Percentiles rank a stretch among this genome's conserved stretches.
These are phyloP conservation scores for Kwoniella dendrophila DNA, from an alignment of 768 basidiomycete species.

Conservation along the genomic window DNA sequence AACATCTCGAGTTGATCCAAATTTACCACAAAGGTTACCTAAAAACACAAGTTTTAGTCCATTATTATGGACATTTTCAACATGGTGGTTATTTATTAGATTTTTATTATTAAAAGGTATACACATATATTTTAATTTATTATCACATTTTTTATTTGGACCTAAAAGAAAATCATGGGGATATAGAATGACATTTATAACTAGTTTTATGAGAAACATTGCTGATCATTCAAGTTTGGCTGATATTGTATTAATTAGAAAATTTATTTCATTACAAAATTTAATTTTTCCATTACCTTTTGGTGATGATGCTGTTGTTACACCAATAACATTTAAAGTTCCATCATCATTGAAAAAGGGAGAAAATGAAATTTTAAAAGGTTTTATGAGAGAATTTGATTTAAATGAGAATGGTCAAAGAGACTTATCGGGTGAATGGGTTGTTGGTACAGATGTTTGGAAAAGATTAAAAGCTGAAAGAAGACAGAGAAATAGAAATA, in stretches of 20 bases:
- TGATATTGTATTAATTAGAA: constrained; percentile 70
- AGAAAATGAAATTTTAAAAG: constrained; percentile 55
- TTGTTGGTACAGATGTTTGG: constrained; percentile 92
- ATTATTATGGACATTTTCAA: constrained; percentile 43
- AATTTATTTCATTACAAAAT: constrained; percentile 75
- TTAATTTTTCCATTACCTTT: constrained; percentile 83
- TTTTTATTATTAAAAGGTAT: constrained; percentile 49
- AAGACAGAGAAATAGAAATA: constrained; percentile 52
- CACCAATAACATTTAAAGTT: constrained; percentile 89
- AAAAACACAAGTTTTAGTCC: constrained; percentile 39
- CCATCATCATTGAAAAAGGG: constrained; percentile 59
- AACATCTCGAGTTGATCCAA: constrained; percentile 49
- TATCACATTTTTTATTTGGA: constrained; percentile 79
- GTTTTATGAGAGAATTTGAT: constrained; percentile 75
- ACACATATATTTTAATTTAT: constrained; percentile 57
- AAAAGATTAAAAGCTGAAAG: constrained; percentile 79
- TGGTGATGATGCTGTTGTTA: constrained; percentile 88
- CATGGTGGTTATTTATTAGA: constrained; percentile 39
- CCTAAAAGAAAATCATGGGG: constrained; percentile 91
- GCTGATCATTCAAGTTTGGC: constrained; percentile 78
- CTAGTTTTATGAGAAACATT: constrained; percentile 75
- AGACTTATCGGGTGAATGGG: constrained; percentile 92
- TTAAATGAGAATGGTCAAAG: constrained; percentile 71
- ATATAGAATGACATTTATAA: constrained; percentile 78
- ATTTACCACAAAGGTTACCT: constrained; percentile 37